phyloP scores from a whole-genome alignment of 139 green algal genomes.

The Chlamydomonas sp. region DNA sequence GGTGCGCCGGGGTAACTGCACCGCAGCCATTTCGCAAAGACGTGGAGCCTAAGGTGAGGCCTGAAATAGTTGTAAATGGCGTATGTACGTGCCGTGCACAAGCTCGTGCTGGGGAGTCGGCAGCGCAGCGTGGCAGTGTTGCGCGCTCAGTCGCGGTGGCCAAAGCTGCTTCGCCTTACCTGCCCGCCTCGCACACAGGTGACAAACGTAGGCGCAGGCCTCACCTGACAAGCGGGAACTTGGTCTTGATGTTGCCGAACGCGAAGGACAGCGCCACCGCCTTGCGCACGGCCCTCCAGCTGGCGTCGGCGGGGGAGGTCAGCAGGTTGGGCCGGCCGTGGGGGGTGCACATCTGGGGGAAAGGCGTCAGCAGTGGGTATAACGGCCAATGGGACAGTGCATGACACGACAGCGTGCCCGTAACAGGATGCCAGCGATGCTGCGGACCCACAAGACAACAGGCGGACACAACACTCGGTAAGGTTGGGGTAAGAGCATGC shows the following conservation, averaged over 20 bases:
- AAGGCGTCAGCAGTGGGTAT: background rate
- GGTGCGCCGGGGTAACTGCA: too few relatives aligned
- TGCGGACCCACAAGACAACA: too few relatives aligned
- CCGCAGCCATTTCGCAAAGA: too few relatives aligned
- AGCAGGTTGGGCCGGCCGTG: constrained; percentile 62
- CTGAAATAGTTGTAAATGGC: too few relatives aligned
- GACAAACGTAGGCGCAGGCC: background rate
- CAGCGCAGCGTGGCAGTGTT: too few relatives aligned
- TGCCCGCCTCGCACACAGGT: background rate
- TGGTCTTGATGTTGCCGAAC: constrained; percentile 64
- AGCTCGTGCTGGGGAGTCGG: too few relatives aligned
- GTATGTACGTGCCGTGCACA: too few relatives aligned
- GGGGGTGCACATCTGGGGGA: constrained; percentile 54
- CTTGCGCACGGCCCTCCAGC: constrained; percentile 67
- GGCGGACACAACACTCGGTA: too few relatives aligned
- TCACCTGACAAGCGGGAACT: constrained; percentile 53
- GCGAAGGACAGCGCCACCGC: constrained; percentile 65
- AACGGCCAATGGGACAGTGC: background rate
- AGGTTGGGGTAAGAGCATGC: too few relatives aligned
- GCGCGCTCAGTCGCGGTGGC: too few relatives aligned
- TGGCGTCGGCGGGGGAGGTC: constrained; percentile 54
- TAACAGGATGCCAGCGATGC: background rate
- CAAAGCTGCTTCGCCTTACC: background rate
- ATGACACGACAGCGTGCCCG: background rate
- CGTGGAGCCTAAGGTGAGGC: too few relatives aligned